These are phyloP conservation scores for Tolypocladium sp. DNA, from an alignment of 2,329 filamentous ascomycete species.

Conservation along the genomic window DNA sequence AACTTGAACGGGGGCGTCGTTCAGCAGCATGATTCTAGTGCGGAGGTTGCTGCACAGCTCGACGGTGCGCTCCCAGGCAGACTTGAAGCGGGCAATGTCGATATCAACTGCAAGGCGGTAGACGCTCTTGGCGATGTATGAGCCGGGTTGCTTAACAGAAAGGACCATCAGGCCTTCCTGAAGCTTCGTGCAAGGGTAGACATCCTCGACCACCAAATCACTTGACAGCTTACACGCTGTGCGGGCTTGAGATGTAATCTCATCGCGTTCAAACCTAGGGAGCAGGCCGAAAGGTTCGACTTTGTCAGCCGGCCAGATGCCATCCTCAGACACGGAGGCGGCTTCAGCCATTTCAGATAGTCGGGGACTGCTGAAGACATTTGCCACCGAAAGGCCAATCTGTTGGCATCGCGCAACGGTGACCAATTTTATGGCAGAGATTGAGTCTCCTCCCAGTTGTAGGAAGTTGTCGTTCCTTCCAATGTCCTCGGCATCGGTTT, in stretches of 20 bases:
- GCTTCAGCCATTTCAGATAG: too few relatives aligned
- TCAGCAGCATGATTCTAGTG: neutral
- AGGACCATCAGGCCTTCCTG: neutral
- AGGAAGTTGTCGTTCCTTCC: constrained; percentile 18
- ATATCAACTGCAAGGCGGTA: neutral
- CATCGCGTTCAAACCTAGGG: too few relatives aligned
- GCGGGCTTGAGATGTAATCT: too few relatives aligned
- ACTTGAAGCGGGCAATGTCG: neutral
- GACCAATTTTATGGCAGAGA: neutral
- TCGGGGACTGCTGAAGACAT: too few relatives aligned
- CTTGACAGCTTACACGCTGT: too few relatives aligned
- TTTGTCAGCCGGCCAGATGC: too few relatives aligned
- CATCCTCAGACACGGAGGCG: too few relatives aligned
- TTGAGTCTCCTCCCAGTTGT: constrained; percentile 16
- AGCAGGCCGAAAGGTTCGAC: neutral
- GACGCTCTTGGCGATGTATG: neutral
- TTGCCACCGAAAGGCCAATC: too few relatives aligned
- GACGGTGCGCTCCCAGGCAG: neutral
- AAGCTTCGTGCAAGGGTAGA: neutral
- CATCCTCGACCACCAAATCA: neutral
- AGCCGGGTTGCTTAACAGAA: neutral
- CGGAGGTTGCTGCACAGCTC: neutral
- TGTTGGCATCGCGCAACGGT: too few relatives aligned
- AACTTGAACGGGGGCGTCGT: neutral
- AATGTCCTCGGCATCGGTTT: constrained; percentile 11